Conservation (phyloP, 108 stramenopile species). For the Pseudonitzschia pungens region DNA sequence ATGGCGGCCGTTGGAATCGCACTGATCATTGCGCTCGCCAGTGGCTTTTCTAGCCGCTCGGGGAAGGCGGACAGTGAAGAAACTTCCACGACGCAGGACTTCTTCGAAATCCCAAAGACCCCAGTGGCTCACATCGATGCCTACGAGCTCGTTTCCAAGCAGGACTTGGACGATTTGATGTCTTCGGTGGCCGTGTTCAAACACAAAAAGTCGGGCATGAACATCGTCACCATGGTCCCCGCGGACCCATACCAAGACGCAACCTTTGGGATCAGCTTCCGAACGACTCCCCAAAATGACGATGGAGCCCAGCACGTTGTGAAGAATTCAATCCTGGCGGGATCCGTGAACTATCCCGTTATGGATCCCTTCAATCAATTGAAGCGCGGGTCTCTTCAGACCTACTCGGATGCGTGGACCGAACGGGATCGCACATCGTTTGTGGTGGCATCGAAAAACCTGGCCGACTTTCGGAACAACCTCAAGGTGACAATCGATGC, state of each 20-base stretch:
- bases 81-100: too few species aligned
- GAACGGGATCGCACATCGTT: conserved; percentile 94
- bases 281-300: conserved; percentile 78
- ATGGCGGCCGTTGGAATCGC: neutral
- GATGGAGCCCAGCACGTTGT: conserved; percentile 93
- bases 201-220: conserved; percentile 73
- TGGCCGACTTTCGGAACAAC: conserved; percentile 81
- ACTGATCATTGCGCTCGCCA: neutral
- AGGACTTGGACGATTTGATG: neutral
- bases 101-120: neutral
- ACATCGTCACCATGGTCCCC: conserved; percentile 74
- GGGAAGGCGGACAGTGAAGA: neutral
- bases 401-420: conserved; percentile 92
- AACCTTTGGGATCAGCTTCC: conserved; percentile 94
- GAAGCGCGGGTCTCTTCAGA: conserved; percentile 88
- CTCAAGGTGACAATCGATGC: conserved; percentile 94
- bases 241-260: conserved; percentile 83
- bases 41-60: neutral
- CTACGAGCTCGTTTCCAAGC: conserved; percentile 3
- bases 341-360: conserved; percentile 84
- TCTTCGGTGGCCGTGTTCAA: conserved; percentile 12
- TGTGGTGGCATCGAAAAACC: conserved; percentile 80
- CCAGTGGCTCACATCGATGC: conserved; percentile 3
- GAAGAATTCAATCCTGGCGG: conserved; percentile 91
- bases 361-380: conserved; percentile 95